Evolutionary conservation across 768 basidiomycete species (phyloP), one percentile per base, ranked within the genome.

Genomic region (Tulasnella sp.): DNA sequence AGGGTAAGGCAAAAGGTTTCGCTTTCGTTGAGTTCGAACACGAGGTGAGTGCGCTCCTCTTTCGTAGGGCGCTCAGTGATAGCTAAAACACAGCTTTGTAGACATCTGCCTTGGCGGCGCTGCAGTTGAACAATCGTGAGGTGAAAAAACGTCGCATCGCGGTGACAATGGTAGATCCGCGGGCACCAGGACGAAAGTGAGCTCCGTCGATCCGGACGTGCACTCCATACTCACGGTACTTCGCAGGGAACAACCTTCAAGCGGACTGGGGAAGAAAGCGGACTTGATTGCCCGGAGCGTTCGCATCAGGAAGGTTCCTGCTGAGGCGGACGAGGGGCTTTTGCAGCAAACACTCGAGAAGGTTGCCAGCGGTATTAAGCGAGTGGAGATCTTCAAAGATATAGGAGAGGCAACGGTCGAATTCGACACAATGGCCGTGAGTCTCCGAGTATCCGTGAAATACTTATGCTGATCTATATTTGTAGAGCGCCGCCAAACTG

Each of bases 1-100:
- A 89, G 67, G 91, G 91, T 0, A 86, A 88, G 72, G 87, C 87
- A 40, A 95, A 90, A 83, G 96, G 98, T 0, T 96, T 94, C 82
- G 96, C 93, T 0, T 99, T 99, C 81, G 86, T 99, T 42, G 96
- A 98, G 82, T 99, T 93, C 82, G 91, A 93, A 79, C 87, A 90
- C 26, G 91, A 93, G 86, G 96, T 95, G 79, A 70, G 87, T 82
- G 7, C 5, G 73, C 16, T 32, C n/a, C n/a, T 6, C 29, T 29
- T 32, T 55, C 46, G 69, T 20, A 32, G 55, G 11, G 0, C 7
- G 29, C 57, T 57, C 80, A 39, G 46, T 4, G 23, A 37, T 46
- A 26, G 35, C 32, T 26, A 37, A 72, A 16, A 39, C 80, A 6
- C 55, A 42, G 23, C 3, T 35, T 16, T 77, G 3, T 61, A 95